Evolutionary conservation across 352 stramenopile species (phyloP), one percentile per base, ranked within the genome.

Genomic region (Globisporangium cystogenes): DNA sequence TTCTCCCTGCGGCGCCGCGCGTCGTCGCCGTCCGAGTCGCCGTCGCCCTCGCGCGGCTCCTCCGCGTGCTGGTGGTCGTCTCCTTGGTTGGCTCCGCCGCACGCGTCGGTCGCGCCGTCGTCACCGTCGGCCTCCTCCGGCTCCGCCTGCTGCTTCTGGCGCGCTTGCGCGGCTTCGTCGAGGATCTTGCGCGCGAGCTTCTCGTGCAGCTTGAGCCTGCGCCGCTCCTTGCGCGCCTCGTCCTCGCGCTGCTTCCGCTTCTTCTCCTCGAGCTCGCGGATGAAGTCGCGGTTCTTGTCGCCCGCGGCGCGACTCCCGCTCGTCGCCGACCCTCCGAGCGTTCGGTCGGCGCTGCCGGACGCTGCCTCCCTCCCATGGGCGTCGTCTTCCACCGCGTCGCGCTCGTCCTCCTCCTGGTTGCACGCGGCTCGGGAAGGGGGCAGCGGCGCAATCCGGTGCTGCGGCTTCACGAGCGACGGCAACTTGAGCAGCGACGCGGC

Each of bases 201-300:
- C 27, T 78, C 65, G 23, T 86, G 80, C 21, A 76, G 62, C 24
- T 85, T 83, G 29, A 80, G 68, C 50, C 82, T 73, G 14, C 79
- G 65, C 43, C 63, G 56, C 42, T 85, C 68, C 16, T 79, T 53
- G 40, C 64, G 63, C 15, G 48, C 66, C 31, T 74, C 65, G 1
- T 77, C 65, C 39, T 87, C 72, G 21, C 78, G 82, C 53, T 87
- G 70, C n/a, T 75, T 73, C 3, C 67, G 57, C 61, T 87, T 89
- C 48, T 87, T 84, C 31, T 87, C 76, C 62, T 88, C 81, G 7
- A 91, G 55, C 15, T 77, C 76, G 23, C 79, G 81, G 48, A 89
- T 87, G 37, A 76, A 87, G 21, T 82, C 71, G 21, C 71, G 74
- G 45, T 85, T 76, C 64, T 88, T 88, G 56, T 81, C 72, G 10